Percentiles rank a stretch among this genome's conserved stretches.
Conservation (phyloP, 495 filamentous ascomycete species). For the Neurospora sp. region DNA sequence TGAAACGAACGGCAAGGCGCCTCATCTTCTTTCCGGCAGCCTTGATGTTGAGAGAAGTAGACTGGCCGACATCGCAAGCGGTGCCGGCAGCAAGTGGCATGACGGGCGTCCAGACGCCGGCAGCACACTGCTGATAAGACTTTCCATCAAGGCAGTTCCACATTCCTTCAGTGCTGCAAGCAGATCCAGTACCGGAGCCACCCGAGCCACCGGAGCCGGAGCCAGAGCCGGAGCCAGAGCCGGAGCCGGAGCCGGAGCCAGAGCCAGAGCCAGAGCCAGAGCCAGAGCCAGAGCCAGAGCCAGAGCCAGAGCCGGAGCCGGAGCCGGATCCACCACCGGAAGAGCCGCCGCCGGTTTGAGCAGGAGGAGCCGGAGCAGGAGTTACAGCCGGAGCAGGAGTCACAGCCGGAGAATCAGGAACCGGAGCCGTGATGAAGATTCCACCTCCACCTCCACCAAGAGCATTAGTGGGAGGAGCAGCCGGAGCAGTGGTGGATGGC, state of each 20-base stretch:
- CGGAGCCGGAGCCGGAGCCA: neutral
- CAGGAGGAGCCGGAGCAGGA: neutral
- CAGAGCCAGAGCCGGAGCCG: constrained; percentile 3
- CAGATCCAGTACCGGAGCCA: constrained; percentile 16
- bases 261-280: no score
- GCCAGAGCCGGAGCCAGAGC: constrained; percentile 9
- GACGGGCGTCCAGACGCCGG: constrained; percentile 30
- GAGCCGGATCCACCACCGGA: neutral
- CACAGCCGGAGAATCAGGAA: neutral
- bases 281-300: constrained; percentile 10
- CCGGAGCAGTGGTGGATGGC: constrained; percentile 1
- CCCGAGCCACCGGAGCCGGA: constrained; percentile 10
- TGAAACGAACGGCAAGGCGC: constrained; percentile 15
- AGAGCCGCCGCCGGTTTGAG: neutral
- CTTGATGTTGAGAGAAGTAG: constrained; percentile 19
- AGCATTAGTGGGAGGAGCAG: constrained; percentile 2
- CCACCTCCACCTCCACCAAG: constrained; percentile 45
- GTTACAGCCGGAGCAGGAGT: neutral
- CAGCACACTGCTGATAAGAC: constrained; percentile 34
- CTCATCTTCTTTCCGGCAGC: constrained; percentile 16
- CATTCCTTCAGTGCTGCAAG: constrained; percentile 31
- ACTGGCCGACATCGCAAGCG: constrained; percentile 24
- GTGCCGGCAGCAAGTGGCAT: constrained; percentile 30
- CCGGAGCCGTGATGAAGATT: constrained; percentile 49
- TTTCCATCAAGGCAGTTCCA: constrained; percentile 36